Evolutionary conservation across 176 grass and related monocot species (phyloP), one percentile per base, ranked within the genome.

Genomic region (Puya raimondii): DNA sequence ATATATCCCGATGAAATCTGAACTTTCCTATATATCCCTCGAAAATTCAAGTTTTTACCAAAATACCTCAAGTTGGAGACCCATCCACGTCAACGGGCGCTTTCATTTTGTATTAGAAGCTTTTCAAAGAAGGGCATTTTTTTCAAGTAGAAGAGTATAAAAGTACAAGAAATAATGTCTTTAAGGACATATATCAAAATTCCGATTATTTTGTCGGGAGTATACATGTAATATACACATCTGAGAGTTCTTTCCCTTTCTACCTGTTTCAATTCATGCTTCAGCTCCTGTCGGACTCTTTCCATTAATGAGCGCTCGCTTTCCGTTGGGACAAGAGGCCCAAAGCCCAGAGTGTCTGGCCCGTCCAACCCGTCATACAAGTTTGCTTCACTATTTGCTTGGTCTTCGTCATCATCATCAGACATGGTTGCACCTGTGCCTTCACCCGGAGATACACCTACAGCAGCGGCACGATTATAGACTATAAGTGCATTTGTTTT

Each of bases 261-360:
- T 68, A 85, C 86, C 79, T 89, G 87, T 64, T 89, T 89, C 18
- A 89, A 64, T 48, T 89, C 87, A 29, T 85, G 87, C 75, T 85
- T 89, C 26, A 89, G 79, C 64, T 89, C 87, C 82, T 89, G 87
- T 18, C 87, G 82, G 42, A 89, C 87, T 70, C 86, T 82, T 72
- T 89, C 82, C 87, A 89, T 85, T 12, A 89, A 53, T 14, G 87
- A 89, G 9, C 87, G 71, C 72, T 89, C 87, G 26, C 87, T 89
- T 71, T 89, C 87, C 25, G 87, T 89, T 16, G 82, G 87, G 82
- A 85, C 58, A 51, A 80, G 74, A 20, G 82, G 82, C 11, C 87
- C 87, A 27, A 82, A 89, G 13, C 87, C 87, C 49, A 82, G 76
- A 42, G 10, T 82, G 72, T 89, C 87, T 0, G 64, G 48, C 12